These are phyloP conservation scores for Endocalyx cinctus DNA, from an alignment of 2,329 filamentous ascomycete species.

Conservation along the genomic window DNA sequence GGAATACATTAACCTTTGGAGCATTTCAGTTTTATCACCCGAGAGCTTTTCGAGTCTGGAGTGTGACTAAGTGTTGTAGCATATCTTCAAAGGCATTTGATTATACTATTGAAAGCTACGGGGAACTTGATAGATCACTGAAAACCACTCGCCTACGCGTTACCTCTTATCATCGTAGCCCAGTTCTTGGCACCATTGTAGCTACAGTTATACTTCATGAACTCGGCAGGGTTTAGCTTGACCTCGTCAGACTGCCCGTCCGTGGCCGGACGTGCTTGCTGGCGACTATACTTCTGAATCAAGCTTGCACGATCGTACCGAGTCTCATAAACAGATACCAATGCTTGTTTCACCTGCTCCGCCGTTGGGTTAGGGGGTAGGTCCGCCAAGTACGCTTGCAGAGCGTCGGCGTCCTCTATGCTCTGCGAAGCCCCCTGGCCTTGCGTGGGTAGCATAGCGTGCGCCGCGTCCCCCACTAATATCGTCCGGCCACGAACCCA, in stretches of 20 bases:
- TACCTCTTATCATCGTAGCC: constrained; percentile 9
- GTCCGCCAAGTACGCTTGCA: constrained; percentile 24
- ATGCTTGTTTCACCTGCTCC: constrained; percentile 15
- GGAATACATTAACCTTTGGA: too few relatives aligned
- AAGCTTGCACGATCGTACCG: constrained; percentile 32
- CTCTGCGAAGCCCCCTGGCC: constrained; percentile 36
- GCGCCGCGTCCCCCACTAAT: constrained; percentile 11
- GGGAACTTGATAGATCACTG: too few relatives aligned
- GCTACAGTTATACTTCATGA: constrained; percentile 35
- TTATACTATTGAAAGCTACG: too few relatives aligned
- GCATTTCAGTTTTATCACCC: too few relatives aligned
- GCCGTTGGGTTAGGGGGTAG: constrained; percentile 7
- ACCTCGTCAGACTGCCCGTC: constrained; percentile 26
- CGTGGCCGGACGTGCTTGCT: constrained; percentile 33
- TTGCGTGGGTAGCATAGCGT: constrained; percentile 30
- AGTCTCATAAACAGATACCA: constrained; percentile 17
- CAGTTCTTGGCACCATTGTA: constrained; percentile 32
- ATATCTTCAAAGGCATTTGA: too few relatives aligned
- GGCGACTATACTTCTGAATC: constrained; percentile 37
- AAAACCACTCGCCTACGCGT: too few relatives aligned
- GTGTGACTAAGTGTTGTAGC: too few relatives aligned
- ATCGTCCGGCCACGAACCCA: constrained; percentile 26
- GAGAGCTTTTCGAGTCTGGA: too few relatives aligned
- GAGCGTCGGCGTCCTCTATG: constrained; percentile 35
- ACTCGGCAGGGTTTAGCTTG: constrained; percentile 31